These are phyloP conservation scores for Colletotrichum sp. DNA, from an alignment of 2,329 filamentous ascomycete genomes.

Conservation along the genomic window DNA sequence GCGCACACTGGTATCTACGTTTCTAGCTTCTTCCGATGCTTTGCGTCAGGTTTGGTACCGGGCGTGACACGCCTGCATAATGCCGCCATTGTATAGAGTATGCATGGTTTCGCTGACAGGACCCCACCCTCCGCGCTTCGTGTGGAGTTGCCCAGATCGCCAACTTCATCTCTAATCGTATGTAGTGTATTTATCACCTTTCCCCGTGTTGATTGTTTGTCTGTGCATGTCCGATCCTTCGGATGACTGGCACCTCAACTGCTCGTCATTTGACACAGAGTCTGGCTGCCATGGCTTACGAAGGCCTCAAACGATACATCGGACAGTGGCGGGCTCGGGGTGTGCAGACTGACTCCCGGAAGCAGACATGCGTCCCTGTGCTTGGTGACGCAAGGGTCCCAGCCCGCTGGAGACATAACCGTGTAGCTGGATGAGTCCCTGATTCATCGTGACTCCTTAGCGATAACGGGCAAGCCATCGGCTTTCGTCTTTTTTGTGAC, in stretches of 20 bases:
- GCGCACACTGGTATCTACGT: not conserved
- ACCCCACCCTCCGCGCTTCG: not conserved
- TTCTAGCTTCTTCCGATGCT: not conserved
- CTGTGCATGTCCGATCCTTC: not conserved
- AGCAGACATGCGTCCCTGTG: not conserved
- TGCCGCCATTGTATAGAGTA: not conserved
- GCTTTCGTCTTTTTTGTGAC: slow-evolving; percentile 25
- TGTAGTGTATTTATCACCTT: not conserved
- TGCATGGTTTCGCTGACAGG: not conserved
- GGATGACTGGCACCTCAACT: not conserved
- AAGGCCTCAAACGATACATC: not conserved
- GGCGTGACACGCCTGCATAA: not conserved
- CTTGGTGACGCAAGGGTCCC: not conserved
- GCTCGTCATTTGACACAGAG: not conserved
- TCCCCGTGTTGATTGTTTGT: not conserved
- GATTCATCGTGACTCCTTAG: not conserved
- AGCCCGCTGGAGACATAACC: not conserved
- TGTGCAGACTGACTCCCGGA: not conserved
- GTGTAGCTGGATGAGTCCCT: not conserved
- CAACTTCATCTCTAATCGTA: not conserved
- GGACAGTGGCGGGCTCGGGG: not conserved
- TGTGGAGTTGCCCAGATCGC: not conserved
- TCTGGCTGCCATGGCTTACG: not conserved
- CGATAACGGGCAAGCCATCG: not conserved
- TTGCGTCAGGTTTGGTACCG: not conserved